These are phyloP conservation scores for Penstemon newberryi DNA, from an alignment of 257 asterid species.

Conservation along the genomic window DNA sequence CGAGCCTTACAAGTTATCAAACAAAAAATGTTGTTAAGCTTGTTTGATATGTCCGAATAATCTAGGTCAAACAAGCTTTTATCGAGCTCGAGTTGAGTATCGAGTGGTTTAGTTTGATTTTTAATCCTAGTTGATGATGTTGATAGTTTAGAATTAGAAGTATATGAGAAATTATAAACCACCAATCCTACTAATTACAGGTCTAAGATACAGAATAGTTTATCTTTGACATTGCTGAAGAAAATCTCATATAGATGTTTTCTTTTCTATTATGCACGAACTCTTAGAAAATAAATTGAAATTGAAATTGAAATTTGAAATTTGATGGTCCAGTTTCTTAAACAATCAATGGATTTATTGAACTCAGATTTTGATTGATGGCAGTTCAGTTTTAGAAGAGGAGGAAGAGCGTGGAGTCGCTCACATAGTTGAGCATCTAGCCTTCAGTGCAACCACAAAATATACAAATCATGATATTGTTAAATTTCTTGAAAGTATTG, in stretches of 20 bases:
- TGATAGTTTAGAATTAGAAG: too few species aligned
- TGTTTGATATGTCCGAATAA: too few species aligned
- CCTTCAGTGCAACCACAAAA: conserved; percentile 91
- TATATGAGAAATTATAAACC: too few species aligned
- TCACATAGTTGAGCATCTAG: conserved; percentile 95
- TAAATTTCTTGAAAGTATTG: conserved; percentile 91
- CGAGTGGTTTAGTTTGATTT: too few species aligned
- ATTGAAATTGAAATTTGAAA: background rate
- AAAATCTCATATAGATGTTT: background rate
- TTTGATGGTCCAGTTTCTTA: conserved; percentile 8
- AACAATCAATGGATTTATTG: conserved; percentile 28
- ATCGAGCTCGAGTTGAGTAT: too few species aligned
- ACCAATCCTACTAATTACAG: too few species aligned
- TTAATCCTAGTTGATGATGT: too few species aligned
- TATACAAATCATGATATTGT: conserved; percentile 87
- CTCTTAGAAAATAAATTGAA: conserved; percentile 6
- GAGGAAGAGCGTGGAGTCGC: conserved; percentile 99
- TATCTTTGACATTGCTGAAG: background rate
- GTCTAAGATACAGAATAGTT: too few species aligned
- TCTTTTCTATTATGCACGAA: background rate
- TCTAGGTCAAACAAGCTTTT: too few species aligned
- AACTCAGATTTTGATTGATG: conserved; percentile 45
- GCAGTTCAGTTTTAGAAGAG: conserved; percentile 98
- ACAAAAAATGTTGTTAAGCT: too few species aligned
- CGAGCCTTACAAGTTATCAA: too few species aligned